Conservation (phyloP, 140 eudicot genomes). For the Artemisia princeps region DNA sequence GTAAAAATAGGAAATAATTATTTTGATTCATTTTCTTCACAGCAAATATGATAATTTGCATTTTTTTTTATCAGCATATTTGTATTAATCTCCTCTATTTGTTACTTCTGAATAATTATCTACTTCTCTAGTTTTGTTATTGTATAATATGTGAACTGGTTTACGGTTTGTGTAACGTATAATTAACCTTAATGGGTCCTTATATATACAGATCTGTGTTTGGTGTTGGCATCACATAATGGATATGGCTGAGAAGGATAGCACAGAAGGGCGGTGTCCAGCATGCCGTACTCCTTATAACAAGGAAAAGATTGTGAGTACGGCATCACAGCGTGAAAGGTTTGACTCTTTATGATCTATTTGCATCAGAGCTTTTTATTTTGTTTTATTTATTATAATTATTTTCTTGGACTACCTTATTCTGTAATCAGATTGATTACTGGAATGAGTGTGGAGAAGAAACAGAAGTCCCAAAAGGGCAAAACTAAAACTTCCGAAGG, state of each 20-base stretch:
- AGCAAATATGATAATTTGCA: no score
- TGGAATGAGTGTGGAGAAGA: slow-evolving; percentile 52
- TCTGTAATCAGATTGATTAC: slow-evolving; percentile 40
- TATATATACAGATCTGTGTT: slow-evolving; percentile 46
- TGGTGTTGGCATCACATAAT: slow-evolving; percentile 78
- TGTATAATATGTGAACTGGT: no score
- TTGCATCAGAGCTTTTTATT: background rate
- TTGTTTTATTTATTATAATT: background rate
- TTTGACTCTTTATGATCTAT: slow-evolving; percentile 13
- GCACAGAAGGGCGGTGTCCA: slow-evolving; percentile 70
- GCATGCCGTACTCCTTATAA: slow-evolving; percentile 77
- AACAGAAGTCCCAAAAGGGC: slow-evolving; percentile 55
- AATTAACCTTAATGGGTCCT: no score
- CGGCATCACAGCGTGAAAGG: slow-evolving; percentile 50
- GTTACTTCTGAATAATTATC: no score
- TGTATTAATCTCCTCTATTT: no score
- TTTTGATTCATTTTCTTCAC: no score
- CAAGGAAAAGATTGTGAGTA: slow-evolving; percentile 71
- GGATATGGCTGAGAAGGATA: slow-evolving; percentile 55
- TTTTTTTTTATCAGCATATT: no score
- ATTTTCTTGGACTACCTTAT: background rate
- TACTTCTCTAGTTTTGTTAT: no score
- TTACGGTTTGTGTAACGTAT: no score
- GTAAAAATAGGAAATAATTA: no score
- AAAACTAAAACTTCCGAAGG: slow-evolving; percentile 52